Evolutionary conservation across 2,329 filamentous ascomycete genomes (phyloP).

Genomic region (Uncinocarpus reesii): DNA sequence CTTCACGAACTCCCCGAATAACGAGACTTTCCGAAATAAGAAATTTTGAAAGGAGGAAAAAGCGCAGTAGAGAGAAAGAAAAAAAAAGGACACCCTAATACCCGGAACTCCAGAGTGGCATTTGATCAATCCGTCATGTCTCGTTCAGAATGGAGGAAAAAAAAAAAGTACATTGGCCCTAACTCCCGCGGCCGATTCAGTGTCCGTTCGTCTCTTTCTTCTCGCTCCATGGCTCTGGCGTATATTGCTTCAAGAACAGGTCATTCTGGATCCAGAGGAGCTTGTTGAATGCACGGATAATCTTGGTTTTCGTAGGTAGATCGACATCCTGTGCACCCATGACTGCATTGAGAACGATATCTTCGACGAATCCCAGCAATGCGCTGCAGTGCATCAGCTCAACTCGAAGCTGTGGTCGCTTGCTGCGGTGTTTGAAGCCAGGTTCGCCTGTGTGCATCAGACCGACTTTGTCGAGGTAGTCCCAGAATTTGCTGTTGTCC

Average conservation of each 20-base stretch:
- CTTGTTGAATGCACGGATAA: conserved; percentile 24
- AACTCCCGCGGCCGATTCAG: background rate
- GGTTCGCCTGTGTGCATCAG: conserved; percentile 24
- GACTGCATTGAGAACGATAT: conserved; percentile 22
- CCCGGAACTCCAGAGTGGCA: conserved; percentile 11
- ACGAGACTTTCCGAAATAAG: too few species aligned
- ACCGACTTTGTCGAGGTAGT: conserved; percentile 25
- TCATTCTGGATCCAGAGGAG: conserved; percentile 27
- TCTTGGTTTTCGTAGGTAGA: conserved; percentile 19
- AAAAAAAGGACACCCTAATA: background rate
- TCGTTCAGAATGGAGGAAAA: background rate
- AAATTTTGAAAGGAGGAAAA: too few species aligned
- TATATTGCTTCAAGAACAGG: conserved; percentile 24
- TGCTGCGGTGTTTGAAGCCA: conserved; percentile 22
- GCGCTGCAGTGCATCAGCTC: conserved; percentile 23
- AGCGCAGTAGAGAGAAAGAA: background rate
- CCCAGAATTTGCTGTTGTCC: conserved; percentile 23
- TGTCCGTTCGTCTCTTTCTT: conserved; percentile 1
- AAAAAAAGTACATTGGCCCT: background rate
- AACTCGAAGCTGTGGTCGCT: conserved; percentile 22
- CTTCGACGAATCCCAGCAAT: conserved; percentile 23
- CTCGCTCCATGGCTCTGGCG: conserved; percentile 11
- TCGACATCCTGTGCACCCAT: conserved; percentile 23
- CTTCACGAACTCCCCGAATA: too few species aligned
- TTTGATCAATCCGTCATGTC: conserved; percentile 5